phyloP scores from a whole-genome alignment of 106 monocot genomes.

The Gastrodia elata region DNA sequence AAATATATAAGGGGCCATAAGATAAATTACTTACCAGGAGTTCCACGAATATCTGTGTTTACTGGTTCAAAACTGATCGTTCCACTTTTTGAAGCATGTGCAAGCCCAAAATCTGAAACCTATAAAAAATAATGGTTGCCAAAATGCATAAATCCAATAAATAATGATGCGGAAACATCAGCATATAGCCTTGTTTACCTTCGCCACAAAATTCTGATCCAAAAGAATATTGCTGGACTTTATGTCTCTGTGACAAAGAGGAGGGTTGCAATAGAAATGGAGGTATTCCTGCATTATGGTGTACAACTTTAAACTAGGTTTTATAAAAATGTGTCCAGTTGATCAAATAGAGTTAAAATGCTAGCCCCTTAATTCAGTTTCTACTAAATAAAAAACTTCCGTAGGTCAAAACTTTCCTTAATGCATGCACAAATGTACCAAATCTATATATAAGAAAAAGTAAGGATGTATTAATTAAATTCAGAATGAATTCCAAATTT shows the following conservation, averaged over 20 bases:
- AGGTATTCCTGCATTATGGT: constrained; percentile 71
- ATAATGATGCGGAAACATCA: background rate
- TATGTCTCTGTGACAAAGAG: constrained; percentile 89
- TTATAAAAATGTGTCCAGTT: background rate
- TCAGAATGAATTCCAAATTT: background rate
- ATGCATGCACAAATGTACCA: background rate
- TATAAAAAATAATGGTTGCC: constrained; percentile 14
- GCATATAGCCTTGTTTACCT: constrained; percentile 28
- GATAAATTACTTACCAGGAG: constrained; percentile 44
- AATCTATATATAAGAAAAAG: too few relatives aligned
- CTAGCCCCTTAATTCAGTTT: too few relatives aligned
- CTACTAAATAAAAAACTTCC: too few relatives aligned
- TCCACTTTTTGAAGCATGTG: constrained; percentile 73
- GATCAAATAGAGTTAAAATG: background rate
- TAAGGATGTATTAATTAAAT: background rate
- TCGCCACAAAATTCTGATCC: constrained; percentile 81
- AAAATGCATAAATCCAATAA: background rate
- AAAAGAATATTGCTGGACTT: constrained; percentile 92
- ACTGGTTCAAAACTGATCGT: constrained; percentile 68
- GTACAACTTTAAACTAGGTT: background rate
- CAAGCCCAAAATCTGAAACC: constrained; percentile 94
- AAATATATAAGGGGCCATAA: background rate
- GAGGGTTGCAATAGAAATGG: constrained; percentile 95
- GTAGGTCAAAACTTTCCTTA: background rate
- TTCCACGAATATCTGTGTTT: constrained; percentile 75